Evolutionary conservation across 192 early-diverging fungal genomes (phyloP).

Genomic region (Diversispora epigaea): DNA sequence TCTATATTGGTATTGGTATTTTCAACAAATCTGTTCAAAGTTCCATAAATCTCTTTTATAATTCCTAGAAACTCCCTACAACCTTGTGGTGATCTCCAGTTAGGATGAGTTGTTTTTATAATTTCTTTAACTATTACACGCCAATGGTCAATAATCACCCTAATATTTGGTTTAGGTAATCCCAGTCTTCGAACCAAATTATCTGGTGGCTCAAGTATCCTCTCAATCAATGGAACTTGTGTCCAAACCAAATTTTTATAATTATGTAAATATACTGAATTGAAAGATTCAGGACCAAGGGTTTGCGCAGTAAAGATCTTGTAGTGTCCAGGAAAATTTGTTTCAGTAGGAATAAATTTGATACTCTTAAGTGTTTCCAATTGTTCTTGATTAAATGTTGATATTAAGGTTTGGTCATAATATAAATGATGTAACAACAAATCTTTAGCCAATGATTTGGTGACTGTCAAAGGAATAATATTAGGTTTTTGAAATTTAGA

Average conservation of each 20-base stretch:
- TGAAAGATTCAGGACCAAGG: not conserved
- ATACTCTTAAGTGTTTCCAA: not conserved
- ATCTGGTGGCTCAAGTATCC: not conserved
- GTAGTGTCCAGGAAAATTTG: not conserved
- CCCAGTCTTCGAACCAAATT: not conserved
- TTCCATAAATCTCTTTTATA: constrained; percentile 1
- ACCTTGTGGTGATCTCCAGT: not conserved
- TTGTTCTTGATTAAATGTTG: not conserved
- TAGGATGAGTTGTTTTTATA: too few relatives aligned
- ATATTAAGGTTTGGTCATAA: not conserved
- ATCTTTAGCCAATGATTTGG: not conserved
- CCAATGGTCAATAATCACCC: not conserved
- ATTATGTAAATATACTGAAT: not conserved
- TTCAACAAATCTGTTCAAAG: constrained; percentile 1
- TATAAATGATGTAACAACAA: not conserved
- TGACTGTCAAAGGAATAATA: not conserved
- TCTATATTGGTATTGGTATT: not conserved
- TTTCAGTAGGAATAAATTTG: constrained; percentile 2
- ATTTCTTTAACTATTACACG: not conserved
- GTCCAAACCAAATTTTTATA: constrained; percentile 11
- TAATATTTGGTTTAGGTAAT: not conserved
- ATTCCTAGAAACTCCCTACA: not conserved
- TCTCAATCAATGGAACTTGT: not conserved
- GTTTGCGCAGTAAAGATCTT: not conserved
- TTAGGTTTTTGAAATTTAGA: not conserved